phyloP scores from a whole-genome alignment of 1,284 basidiomycete species.

The Cystobasidium pallidum region DNA sequence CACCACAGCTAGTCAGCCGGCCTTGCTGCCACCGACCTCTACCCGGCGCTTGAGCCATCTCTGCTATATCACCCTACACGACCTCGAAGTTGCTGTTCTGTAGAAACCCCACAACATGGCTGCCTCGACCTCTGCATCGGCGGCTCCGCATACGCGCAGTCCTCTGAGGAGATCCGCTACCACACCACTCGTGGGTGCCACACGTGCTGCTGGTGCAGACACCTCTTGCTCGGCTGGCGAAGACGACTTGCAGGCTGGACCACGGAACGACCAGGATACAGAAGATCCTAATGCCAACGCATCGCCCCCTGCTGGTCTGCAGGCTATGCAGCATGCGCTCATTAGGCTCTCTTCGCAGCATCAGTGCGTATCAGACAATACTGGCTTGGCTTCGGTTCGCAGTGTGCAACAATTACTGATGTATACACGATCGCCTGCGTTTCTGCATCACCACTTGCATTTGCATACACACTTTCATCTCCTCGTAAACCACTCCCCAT shows the following conservation, averaged over 20 bases:
- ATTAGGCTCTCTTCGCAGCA: slow-evolving; percentile 41
- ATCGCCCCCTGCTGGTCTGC: not conserved
- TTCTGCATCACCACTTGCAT: not conserved
- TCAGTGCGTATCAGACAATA: slow-evolving; percentile 16
- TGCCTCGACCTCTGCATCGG: not conserved
- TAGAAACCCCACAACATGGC: not conserved
- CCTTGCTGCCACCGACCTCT: no score
- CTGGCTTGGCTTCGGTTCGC: not conserved
- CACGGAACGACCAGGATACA: not conserved
- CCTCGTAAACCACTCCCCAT: no score
- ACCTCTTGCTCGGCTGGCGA: not conserved
- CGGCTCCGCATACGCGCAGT: not conserved
- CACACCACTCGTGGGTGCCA: not conserved
- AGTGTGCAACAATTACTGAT: not conserved
- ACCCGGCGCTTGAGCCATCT: no score
- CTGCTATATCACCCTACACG: not conserved
- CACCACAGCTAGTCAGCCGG: no score
- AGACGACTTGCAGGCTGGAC: not conserved
- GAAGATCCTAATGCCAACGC: not conserved
- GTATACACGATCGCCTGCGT: not conserved
- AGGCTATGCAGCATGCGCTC: slow-evolving; percentile 32
- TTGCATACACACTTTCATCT: no score
- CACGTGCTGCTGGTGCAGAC: not conserved
- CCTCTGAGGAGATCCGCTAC: slow-evolving; percentile 14
- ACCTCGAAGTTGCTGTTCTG: no score